Conservation (phyloP, 139 green algal species). For the Chlamydomonas asymmetrica region DNA sequence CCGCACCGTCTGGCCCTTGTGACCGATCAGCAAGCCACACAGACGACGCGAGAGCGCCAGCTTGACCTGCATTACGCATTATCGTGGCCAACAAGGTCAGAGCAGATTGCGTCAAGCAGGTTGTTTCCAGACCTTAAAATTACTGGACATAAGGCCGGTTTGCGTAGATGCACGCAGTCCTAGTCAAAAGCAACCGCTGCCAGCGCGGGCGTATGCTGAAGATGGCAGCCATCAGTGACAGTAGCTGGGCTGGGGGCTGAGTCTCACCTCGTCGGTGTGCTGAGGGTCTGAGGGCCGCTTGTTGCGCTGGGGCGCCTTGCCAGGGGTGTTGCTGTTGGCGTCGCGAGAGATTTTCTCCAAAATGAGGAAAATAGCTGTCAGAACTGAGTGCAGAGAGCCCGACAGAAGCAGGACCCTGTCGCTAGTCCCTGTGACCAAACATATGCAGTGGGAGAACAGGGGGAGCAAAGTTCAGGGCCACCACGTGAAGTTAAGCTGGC, state of each 20-base stretch:
- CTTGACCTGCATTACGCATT: slow-evolving; percentile 71
- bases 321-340: not conserved
- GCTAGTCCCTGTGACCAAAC: slow-evolving; percentile 76
- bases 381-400: slow-evolving; percentile 62
- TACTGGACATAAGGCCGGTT: no score
- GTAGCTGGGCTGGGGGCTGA: no score
- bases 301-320: slow-evolving; percentile 15
- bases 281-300: not conserved
- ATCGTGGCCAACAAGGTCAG: no score
- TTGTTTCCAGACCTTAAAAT: not conserved
- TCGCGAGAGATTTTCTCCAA: slow-evolving; percentile 62
- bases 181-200: no score
- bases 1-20: slow-evolving; percentile 64
- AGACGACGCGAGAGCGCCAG: slow-evolving; percentile 62
- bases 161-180: no score
- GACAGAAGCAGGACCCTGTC: slow-evolving; percentile 83
- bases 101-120: not conserved
- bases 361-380: slow-evolving; percentile 69
- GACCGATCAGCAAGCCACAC: slow-evolving; percentile 65
- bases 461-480: no score
- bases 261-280: not conserved
- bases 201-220: no score
- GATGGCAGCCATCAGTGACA: no score
- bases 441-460: no score
- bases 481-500: no score